Conservation (phyloP, 2,329 filamentous ascomycete species). For the Ceratocystis variospora region DNA sequence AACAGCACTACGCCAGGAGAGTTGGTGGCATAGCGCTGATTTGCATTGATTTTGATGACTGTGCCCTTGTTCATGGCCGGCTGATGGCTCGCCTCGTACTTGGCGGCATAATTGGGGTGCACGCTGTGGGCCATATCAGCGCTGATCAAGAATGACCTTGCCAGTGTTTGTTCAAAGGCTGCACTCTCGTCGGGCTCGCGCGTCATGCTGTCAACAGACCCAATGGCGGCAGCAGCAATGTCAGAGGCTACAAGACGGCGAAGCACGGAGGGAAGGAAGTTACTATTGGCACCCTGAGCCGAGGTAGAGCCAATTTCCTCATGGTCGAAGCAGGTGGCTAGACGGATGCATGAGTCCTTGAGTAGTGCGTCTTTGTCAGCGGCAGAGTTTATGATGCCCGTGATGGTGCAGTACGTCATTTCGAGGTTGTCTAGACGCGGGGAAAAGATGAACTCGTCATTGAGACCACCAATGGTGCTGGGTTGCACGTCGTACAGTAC, state of each 20-base stretch:
- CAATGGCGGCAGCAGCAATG: constrained; percentile 37
- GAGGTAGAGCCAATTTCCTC: constrained; percentile 92
- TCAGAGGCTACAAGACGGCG: constrained; percentile 68
- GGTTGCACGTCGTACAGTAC: constrained; percentile 96
- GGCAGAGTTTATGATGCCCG: constrained; percentile 72
- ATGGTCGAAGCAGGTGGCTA: constrained; percentile 94
- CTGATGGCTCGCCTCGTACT: constrained; percentile 82
- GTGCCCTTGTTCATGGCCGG: constrained; percentile 94
- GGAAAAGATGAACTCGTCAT: constrained; percentile 91
- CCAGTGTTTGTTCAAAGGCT: constrained; percentile 83
- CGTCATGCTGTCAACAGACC: constrained; percentile 42
- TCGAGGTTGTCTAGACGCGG: constrained; percentile 90
- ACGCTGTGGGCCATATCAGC: constrained; percentile 97
- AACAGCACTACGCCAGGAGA: constrained; percentile 85
- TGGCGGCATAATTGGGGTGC: constrained; percentile 83
- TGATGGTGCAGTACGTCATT: constrained; percentile 87
- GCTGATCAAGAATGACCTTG: constrained; percentile 83
- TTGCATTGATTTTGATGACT: constrained; percentile 96
- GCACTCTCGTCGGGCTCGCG: constrained; percentile 54
- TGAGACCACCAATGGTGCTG: constrained; percentile 73
- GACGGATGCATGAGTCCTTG: constrained; percentile 65
- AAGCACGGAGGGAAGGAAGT: constrained; percentile 75
- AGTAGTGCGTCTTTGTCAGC: constrained; percentile 50
- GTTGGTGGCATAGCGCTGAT: constrained; percentile 93
- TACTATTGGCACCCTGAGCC: constrained; percentile 86